Base-by-base conservation (phyloP, 176 grass and related monocot species). In the Tuctoria greenei region DNA sequence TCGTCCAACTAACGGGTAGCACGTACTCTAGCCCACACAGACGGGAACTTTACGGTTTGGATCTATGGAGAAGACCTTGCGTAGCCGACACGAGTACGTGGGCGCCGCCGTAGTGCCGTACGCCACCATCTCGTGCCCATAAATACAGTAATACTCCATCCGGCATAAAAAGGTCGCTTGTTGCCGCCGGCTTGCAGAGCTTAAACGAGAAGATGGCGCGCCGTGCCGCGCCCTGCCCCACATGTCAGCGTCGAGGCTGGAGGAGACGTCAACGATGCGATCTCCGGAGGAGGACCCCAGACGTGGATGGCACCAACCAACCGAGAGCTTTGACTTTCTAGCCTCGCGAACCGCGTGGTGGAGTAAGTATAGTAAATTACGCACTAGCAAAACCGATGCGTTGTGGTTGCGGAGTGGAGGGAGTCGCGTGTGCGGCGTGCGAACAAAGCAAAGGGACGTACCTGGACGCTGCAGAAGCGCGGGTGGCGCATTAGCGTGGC, bases 401-500 rank as follows among this genome's bases (percentile, higher is more conserved):
- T 15, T 20, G 6, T 9, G n/a, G n/a, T n/a, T n/a, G n/a, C n/a
- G 9, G 57, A 0, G 20, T 6, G 20, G 23, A 60, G 24, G 4
- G 39, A 12, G n/a, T 18, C 15, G 15, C 46, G 28, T 40, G 21
- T 1, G 67, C 16, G 45, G 45, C 16, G 13, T 2, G 5, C 4
- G 5, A 25, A n/a, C 6, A 1, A 8, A n/a, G 3, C n/a, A 0
- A 3, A 1, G 1, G 12, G 0, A 36, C 79, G 74, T 58, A 99
- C 95, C 81, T 89, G 95, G 56, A 95, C 44, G 83, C 95, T 99
- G 69, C 69, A 92, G 87, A 99, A 99, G n/a, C 89, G 82, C 2
- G 89, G 91, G 86, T 99, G 95, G 54, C 69, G 82, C 47, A 65
- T 73, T 79, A 99, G 75, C 3, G 95, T 86, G 20, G 72, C 89